Conservation (phyloP, 2,329 filamentous ascomycete genomes). For the Penicillium brasilianum region DNA sequence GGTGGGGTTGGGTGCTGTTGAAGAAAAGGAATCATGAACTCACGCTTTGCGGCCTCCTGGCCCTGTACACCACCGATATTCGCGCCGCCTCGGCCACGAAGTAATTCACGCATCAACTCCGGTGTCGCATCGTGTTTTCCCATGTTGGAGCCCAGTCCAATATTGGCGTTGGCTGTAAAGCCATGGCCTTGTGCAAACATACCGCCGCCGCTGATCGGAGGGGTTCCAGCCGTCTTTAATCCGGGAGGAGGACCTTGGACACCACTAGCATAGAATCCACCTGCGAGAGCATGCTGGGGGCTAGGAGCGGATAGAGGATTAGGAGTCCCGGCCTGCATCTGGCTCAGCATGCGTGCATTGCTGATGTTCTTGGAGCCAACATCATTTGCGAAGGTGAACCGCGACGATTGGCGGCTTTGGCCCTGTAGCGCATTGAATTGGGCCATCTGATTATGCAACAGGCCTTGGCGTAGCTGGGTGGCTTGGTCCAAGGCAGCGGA, state of each 20-base stretch:
- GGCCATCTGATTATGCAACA: slow-evolving; percentile 54
- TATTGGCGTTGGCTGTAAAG: slow-evolving; percentile 68
- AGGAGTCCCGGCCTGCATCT: slow-evolving; percentile 49
- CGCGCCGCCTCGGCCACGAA: slow-evolving; percentile 68
- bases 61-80: slow-evolving; percentile 69
- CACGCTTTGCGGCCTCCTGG: slow-evolving; percentile 93
- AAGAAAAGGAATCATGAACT: slow-evolving; percentile 95
- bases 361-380: slow-evolving; percentile 57
- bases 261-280: slow-evolving; percentile 79
- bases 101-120: slow-evolving; percentile 80
- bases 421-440: slow-evolving; percentile 63
- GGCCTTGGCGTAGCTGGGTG: slow-evolving; percentile 50
- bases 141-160: slow-evolving; percentile 66
- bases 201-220: slow-evolving; percentile 75
- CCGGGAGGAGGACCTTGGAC: slow-evolving; percentile 94
- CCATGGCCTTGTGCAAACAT: slow-evolving; percentile 91
- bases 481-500: slow-evolving; percentile 47
- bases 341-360: slow-evolving; percentile 62
- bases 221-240: slow-evolving; percentile 91
- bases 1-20: slow-evolving; percentile 84
- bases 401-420: slow-evolving; percentile 81
- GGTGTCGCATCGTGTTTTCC: slow-evolving; percentile 74
- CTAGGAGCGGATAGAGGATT: slow-evolving; percentile 46
- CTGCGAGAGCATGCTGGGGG: slow-evolving; percentile 53
- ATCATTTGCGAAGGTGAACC: slow-evolving; percentile 87